phyloP scores from a whole-genome alignment of 768 basidiomycete species.

The Boletus reticulatus region DNA sequence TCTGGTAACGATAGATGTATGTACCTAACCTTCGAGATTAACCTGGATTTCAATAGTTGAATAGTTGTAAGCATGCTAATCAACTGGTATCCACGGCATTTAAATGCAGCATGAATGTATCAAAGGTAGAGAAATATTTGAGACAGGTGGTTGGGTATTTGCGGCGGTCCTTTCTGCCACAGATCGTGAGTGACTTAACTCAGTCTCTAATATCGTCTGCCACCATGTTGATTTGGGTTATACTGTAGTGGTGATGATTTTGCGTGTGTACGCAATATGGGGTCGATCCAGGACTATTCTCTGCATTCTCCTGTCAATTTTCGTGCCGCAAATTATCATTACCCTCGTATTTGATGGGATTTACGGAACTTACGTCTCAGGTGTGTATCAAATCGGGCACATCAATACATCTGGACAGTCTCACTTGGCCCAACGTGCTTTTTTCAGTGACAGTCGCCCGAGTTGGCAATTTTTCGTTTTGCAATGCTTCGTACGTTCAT shows the following conservation, averaged over 20 bases:
- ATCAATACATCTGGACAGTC: background rate
- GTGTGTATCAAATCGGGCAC: background rate
- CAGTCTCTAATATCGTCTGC: background rate
- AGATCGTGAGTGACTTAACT: background rate
- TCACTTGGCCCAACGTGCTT: background rate
- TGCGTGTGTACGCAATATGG: constrained; percentile 3
- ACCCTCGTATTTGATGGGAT: background rate
- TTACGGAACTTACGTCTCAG: background rate
- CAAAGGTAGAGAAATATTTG: background rate
- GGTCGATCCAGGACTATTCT: background rate
- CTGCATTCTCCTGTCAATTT: background rate
- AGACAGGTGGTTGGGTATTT: background rate
- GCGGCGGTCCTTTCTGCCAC: background rate
- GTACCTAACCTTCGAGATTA: background rate
- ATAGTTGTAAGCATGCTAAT: background rate
- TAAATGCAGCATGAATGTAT: background rate
- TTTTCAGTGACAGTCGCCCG: background rate
- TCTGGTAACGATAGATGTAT: background rate
- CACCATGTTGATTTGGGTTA: background rate
- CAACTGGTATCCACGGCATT: background rate
- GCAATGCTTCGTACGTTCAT: background rate
- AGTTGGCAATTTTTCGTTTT: background rate
- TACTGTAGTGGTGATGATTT: constrained; percentile 2
- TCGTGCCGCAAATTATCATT: background rate
- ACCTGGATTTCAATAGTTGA: background rate